phyloP scores from a whole-genome alignment of 192 early-diverging fungal genomes.

The Chytriomyces sp. region DNA sequence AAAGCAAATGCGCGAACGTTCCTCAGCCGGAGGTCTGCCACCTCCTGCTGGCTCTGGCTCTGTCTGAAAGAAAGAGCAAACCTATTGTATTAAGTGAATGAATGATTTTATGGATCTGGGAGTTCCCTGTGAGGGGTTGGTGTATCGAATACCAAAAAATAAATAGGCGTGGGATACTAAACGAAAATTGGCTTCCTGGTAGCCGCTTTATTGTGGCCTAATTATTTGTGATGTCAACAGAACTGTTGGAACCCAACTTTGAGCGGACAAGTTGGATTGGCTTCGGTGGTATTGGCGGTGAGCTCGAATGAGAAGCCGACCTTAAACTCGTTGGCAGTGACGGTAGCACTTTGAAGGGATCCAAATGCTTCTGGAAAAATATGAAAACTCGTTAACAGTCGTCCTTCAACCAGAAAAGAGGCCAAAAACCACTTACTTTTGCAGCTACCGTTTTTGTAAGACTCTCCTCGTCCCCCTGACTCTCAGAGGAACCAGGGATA shows the following conservation, averaged over 20 bases:
- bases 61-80: too few relatives aligned
- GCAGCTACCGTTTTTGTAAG: neutral
- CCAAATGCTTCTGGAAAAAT: neutral
- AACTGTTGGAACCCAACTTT: neutral
- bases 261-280: slow-evolving; percentile 12
- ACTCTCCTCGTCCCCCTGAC: too few relatives aligned
- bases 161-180: too few relatives aligned
- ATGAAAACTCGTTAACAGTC: neutral
- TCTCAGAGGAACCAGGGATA: neutral
- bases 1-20: slow-evolving; percentile 16
- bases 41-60: too few relatives aligned
- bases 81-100: too few relatives aligned
- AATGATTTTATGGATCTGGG: too few relatives aligned
- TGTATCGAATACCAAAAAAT: too few relatives aligned
- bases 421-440: neutral
- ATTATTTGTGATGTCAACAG: neutral
- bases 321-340: neutral
- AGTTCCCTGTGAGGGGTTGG: too few relatives aligned
- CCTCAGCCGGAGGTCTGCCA: too few relatives aligned
- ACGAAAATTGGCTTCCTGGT: too few relatives aligned
- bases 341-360: neutral
- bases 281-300: slow-evolving; percentile 22
- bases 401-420: neutral
- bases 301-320: neutral
- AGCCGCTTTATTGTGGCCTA: too few relatives aligned